These are phyloP conservation scores for Periglandula ipomoeae DNA, from an alignment of 2,329 filamentous ascomycete genomes.

Conservation along the genomic window DNA sequence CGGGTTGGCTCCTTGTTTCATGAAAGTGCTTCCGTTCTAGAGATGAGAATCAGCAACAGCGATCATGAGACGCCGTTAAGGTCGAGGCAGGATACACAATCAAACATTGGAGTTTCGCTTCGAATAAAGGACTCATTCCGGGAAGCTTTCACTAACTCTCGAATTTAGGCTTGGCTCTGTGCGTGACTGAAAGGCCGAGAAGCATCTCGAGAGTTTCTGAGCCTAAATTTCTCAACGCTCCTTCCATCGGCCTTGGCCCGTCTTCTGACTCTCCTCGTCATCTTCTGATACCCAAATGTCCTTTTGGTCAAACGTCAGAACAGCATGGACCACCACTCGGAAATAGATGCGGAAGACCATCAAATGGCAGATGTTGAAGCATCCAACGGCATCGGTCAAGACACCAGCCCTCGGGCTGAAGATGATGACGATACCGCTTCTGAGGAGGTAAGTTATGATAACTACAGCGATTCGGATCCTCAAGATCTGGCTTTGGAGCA, in stretches of 20 bases:
- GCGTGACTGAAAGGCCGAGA: neutral
- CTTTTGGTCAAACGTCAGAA: neutral
- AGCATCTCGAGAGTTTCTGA: neutral
- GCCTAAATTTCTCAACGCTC: neutral
- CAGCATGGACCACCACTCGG: conserved; percentile 14
- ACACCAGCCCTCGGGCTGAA: conserved; percentile 13
- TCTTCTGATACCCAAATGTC: neutral
- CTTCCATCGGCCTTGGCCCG: neutral
- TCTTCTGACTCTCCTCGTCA: neutral
- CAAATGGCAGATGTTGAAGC: conserved; percentile 31
- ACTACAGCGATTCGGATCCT: conserved; percentile 26
- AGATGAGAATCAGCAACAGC: too few species aligned
- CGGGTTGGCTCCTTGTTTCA: neutral
- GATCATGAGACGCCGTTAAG: too few species aligned
- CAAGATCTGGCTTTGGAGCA: conserved; percentile 28
- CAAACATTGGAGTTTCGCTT: neutral
- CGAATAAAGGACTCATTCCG: neutral
- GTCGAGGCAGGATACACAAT: neutral
- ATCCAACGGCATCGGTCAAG: conserved; percentile 16
- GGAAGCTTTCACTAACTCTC: neutral
- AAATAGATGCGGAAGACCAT: conserved; percentile 35
- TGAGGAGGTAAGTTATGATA: conserved; percentile 25
- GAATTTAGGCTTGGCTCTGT: neutral
- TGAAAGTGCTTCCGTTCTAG: too few species aligned
- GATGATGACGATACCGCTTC: conserved; percentile 23